Evolutionary conservation across 1,284 basidiomycete species (phyloP).

Genomic region (Irpex sp.): DNA sequence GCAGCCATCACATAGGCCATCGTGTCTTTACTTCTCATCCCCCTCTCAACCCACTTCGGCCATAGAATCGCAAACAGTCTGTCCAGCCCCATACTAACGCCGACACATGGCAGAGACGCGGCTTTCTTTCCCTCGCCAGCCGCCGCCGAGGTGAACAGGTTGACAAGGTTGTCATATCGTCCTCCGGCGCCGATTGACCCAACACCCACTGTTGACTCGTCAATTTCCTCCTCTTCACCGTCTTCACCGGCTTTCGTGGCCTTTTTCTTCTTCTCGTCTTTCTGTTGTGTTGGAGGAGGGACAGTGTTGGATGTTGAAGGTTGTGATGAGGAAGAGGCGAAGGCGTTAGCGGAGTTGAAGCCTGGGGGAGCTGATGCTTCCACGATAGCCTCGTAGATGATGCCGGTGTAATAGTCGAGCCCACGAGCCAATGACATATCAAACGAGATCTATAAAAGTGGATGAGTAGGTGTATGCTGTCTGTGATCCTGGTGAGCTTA

Average conservation of each 20-base stretch:
- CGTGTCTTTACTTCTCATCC: constrained; percentile 86
- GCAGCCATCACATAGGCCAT: constrained; percentile 94
- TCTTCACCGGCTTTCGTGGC: constrained; percentile 46
- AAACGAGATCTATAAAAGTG: constrained; percentile 74
- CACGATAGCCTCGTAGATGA: constrained; percentile 97
- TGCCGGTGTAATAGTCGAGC: constrained; percentile 97
- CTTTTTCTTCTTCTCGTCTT: constrained; percentile 48
- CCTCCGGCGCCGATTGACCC: constrained; percentile 98
- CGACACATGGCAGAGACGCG: constrained; percentile 82
- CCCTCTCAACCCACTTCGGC: constrained; percentile 77
- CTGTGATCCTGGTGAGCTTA: constrained; percentile 23
- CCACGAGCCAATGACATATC: constrained; percentile 96
- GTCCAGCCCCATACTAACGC: constrained; percentile 92
- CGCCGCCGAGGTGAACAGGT: constrained; percentile 85
- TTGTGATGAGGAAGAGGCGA: constrained; percentile 38
- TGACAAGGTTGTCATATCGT: constrained; percentile 96
- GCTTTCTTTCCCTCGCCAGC: constrained; percentile 69
- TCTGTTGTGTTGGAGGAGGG: constrained; percentile 21
- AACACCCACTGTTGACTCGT: constrained; percentile 92
- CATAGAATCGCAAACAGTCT: constrained; percentile 94
- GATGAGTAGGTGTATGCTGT: constrained; percentile 4
- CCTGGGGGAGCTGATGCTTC: constrained; percentile 91
- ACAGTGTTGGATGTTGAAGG: constrained; percentile 26
- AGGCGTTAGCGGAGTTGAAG: constrained; percentile 51
- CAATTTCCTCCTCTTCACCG: constrained; percentile 82